Evolutionary conservation across 148 eudicot genomes (phyloP), one percentile per base, ranked within the genome.

Genomic region (Fagopyrum homotropicum): DNA sequence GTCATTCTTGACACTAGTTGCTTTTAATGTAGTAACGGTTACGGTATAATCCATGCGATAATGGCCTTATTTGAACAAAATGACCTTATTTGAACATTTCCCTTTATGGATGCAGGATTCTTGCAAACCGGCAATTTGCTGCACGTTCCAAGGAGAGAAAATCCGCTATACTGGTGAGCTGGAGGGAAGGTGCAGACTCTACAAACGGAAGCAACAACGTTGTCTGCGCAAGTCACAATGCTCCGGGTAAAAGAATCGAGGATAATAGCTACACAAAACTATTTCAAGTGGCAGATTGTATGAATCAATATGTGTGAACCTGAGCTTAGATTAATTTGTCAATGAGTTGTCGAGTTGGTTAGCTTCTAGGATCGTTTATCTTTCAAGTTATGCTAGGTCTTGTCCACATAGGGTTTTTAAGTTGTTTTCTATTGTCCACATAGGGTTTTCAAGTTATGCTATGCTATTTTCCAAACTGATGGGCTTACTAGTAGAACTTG

Each of bases 121-220:
- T 91, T 76, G 93, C 96, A 45, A 93, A 93, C 85, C 80, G 98
- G 49, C 95, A 91, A 82, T 91, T 95, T 56, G 97, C 98, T 6
- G 98, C 98, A 1, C 91, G 97, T 45, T 94, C 98, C 51, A 94
- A 91, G 86, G 97, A 83, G 77, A 93, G 72, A 94, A 94, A 79
- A 82, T 85, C 52, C 84, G 89, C 29, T 94, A 94, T 80, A 91
- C 97, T 5, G 77, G 79, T 47, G 98, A 94, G 85, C 78, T 94
- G 81, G 98, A 94, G 93, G 86, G 90, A 94, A 90, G 81, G 98
- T 91, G 51, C 97, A 89, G 76, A 94, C 95, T 60, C 86, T 91
- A 72, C 97, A 90, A 85, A 87, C 95, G 0, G 98, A 94, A 82
- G 97, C 98, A 51, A 91, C 97, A 61, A 91, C 91, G 15, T 87